Conservation (phyloP, 2,329 filamentous ascomycete genomes). For the Talaromyces amestolkiae region DNA sequence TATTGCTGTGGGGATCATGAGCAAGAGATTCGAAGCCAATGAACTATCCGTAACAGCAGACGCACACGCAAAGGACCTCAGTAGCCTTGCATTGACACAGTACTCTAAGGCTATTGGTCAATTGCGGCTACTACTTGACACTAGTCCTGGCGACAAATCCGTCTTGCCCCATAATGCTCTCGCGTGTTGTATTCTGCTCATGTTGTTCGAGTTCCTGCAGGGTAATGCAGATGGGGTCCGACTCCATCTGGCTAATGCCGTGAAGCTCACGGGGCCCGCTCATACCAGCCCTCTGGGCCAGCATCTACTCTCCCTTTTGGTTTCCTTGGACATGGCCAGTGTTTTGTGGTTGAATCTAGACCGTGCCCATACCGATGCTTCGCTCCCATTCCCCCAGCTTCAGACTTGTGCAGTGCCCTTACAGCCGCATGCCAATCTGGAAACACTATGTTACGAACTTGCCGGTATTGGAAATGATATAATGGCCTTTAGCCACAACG, state of each 20-base stretch:
- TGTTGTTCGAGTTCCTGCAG: slow-evolving; percentile 7
- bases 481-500: neutral
- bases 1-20: neutral
- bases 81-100: neutral
- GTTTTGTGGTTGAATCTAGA: neutral
- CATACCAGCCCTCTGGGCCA: neutral
- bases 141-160: neutral
- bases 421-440: neutral
- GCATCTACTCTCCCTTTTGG: neutral
- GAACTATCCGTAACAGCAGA: neutral
- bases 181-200: slow-evolving; percentile 4
- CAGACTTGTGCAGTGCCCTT: neutral
- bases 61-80: neutral
- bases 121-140: neutral
- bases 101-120: neutral
- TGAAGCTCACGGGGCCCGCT: neutral
- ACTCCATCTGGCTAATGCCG: neutral
- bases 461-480: neutral
- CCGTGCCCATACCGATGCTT: neutral
- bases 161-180: neutral
- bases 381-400: neutral
- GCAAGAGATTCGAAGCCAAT: neutral
- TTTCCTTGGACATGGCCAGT: neutral
- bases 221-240: slow-evolving; percentile 1
- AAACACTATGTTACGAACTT: neutral